Base-by-base conservation (phyloP, 1,139 yeast genomes). In the Magnusiomyces suaveolens region DNA sequence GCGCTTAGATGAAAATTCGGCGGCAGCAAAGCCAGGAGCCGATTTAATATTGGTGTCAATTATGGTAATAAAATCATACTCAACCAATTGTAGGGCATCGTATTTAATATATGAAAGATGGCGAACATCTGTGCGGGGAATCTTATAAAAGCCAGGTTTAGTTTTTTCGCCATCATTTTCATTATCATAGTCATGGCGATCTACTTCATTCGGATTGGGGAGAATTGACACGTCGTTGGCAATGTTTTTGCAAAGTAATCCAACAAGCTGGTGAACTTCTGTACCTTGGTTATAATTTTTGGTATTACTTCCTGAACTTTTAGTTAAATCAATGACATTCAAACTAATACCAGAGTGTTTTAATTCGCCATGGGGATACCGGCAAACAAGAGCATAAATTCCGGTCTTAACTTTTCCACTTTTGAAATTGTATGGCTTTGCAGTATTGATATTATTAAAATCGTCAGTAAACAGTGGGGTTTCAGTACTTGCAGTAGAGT, bases 41-140 rank as follows among this genome's bases (percentile, higher is more conserved):
- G 55, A 50, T 1, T 47, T 38, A 20, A 49, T 53, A 43, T 58
- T 58, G 16, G 63, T 58, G 43, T 67, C 69, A 3, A 75, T 74
- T 24, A 83, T 67, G 1, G 82, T 70, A n/a, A 83, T 66, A 54
- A 72, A 72, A 56, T 81, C 81, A 61, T 72, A 83, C 4, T 68
- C 63, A 0, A 68, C 56, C 62, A 2, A 69, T 60, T 1, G 73
- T 60, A 29, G 23, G 10, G 54, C 53, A 33, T 74, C 69, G 25
- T 77, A 66, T 54, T 73, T 73, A 1, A 81, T 48, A 6, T 78
- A 74, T 58, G 76, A 67, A 61, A 77, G 79, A 2, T 87, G 84
- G 3, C 62, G 46, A 2, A 62, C 52, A 0, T 70, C 70, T 1
- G 79, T 50, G 4, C 56, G 56, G n/a, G 56, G 48, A 4, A 36